These are phyloP conservation scores for Lyophyllum decastes DNA, from an alignment of 768 basidiomycete genomes.

Conservation along the genomic window DNA sequence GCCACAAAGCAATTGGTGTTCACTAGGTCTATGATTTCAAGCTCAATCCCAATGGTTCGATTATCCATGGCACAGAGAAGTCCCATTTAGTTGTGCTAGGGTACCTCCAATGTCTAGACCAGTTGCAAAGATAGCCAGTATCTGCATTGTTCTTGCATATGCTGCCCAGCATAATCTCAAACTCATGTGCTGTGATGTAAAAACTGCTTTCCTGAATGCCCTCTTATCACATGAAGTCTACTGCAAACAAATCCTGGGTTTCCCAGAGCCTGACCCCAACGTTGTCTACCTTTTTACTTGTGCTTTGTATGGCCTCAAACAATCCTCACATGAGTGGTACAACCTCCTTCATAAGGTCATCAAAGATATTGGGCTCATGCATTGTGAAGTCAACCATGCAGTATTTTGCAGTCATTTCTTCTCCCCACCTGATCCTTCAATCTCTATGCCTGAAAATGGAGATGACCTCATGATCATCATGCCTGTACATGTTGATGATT, in stretches of 20 bases:
- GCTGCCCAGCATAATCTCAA: constrained; percentile 20
- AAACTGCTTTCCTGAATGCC: constrained; percentile 27
- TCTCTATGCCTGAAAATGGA: constrained; percentile 18
- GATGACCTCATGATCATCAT: constrained; percentile 17
- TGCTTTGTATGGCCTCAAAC: neutral
- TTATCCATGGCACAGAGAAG: constrained; percentile 27
- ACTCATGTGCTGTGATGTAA: constrained; percentile 28
- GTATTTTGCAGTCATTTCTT: neutral
- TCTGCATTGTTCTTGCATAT: constrained; percentile 25
- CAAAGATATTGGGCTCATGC: constrained; percentile 14
- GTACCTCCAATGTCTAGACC: constrained; percentile 20
- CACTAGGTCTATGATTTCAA: constrained; percentile 41
- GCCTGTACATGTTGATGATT: constrained; percentile 27
- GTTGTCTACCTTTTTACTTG: constrained; percentile 17
- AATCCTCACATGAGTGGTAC: neutral
- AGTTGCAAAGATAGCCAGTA: constrained; percentile 14
- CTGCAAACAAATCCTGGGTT: constrained; percentile 19
- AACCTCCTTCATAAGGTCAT: constrained; percentile 2
- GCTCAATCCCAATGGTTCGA: constrained; percentile 31
- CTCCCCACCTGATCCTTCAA: constrained; percentile 15
- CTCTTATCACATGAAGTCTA: constrained; percentile 19
- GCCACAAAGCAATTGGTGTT: neutral
- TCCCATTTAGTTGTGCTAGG: constrained; percentile 14
- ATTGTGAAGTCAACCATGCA: constrained; percentile 25
- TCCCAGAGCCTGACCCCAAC: constrained; percentile 12